phyloP scores from a whole-genome alignment of 2,329 filamentous ascomycete species.

The Exophiala alcalophila region DNA sequence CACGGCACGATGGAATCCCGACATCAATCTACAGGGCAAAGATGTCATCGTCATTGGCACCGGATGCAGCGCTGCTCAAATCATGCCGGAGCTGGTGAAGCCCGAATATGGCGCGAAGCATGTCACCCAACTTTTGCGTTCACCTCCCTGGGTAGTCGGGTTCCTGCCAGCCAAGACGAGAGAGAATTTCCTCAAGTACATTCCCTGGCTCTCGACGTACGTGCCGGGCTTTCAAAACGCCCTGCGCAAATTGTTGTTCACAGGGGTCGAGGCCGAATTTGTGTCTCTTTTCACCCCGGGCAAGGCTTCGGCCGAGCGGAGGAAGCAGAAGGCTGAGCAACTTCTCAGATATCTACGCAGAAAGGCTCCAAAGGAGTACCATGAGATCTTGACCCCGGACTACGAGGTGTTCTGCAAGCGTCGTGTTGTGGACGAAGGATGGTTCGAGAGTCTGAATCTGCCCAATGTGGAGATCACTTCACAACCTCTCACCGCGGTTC shows the following conservation, averaged over 20 bases:
- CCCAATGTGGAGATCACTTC: conserved; percentile 55
- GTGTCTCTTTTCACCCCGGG: conserved; percentile 48
- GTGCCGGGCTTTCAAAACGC: conserved; percentile 52
- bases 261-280: conserved; percentile 37
- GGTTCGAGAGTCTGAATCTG: conserved; percentile 53
- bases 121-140: conserved; percentile 59
- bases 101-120: conserved; percentile 51
- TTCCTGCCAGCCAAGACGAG: conserved; percentile 36
- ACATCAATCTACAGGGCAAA: conserved; percentile 49
- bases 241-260: conserved; percentile 47
- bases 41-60: conserved; percentile 58
- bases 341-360: conserved; percentile 49
- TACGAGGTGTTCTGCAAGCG: conserved; percentile 64
- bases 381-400: conserved; percentile 60
- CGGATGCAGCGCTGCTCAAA: conserved; percentile 57
- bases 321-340: conserved; percentile 42
- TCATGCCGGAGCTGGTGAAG: conserved; percentile 51
- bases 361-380: conserved; percentile 57
- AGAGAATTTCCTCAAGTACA: conserved; percentile 48
- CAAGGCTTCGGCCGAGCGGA: conserved; percentile 40
- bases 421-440: conserved; percentile 58
- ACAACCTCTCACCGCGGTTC: conserved; percentile 49
- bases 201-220: conserved; percentile 44
- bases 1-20: conserved; percentile 56
- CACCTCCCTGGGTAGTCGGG: conserved; percentile 57